phyloP scores from a whole-genome alignment of 148 eudicot species.

The Persicaria maculosa region DNA sequence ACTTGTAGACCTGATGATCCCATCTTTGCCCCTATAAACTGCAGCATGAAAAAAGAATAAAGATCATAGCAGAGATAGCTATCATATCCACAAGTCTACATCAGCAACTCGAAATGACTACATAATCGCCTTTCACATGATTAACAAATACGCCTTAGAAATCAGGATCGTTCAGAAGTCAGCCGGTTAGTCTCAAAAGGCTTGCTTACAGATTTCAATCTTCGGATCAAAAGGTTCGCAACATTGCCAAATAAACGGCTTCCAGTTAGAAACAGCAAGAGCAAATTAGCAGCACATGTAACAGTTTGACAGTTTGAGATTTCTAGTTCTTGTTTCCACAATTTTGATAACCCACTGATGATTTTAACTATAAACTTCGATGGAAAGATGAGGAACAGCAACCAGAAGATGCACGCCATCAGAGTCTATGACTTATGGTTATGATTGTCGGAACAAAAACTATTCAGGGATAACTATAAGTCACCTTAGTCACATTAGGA shows the following conservation, averaged over 20 bases:
- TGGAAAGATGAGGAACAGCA: background rate
- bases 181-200: background rate
- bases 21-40: constrained; percentile 88
- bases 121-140: background rate
- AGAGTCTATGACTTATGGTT: background rate
- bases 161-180: background rate
- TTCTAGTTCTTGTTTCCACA: background rate
- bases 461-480: background rate
- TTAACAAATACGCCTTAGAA: background rate
- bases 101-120: background rate
- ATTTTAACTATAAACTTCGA: too few species aligned
- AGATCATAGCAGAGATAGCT: background rate
- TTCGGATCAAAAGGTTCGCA: background rate
- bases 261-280: background rate
- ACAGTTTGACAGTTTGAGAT: background rate
- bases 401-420: background rate
- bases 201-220: background rate
- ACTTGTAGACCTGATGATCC: constrained; percentile 66
- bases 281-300: too few species aligned
- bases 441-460: background rate
- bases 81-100: background rate
- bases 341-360: background rate
- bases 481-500: constrained; percentile 92
- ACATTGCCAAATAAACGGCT: background rate
- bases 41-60: constrained; percentile 21